Percentiles rank a stretch among this genome's conserved stretches.
Conservation (phyloP, 2,329 filamentous ascomycete species). For the Intubia oerlemansii region DNA sequence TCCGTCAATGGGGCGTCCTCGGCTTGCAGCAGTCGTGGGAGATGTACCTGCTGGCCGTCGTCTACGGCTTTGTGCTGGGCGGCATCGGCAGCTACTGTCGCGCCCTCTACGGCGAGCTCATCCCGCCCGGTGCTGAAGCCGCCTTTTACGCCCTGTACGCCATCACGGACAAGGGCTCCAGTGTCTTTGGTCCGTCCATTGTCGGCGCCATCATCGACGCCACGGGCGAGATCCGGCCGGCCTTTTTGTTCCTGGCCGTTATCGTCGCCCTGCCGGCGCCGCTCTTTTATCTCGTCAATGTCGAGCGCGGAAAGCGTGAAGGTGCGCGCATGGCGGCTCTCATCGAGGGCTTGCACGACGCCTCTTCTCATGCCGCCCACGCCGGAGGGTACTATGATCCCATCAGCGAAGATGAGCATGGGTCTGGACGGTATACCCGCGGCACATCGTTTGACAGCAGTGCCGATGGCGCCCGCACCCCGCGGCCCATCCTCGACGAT, state of each 20-base stretch:
- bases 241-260: conserved; percentile 77
- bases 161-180: conserved; percentile 92
- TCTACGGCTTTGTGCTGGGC: conserved; percentile 90
- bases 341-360: conserved; percentile 15
- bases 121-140: conserved; percentile 83
- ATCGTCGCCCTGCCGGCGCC: conserved; percentile 73
- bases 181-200: conserved; percentile 81
- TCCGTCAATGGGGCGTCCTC: conserved; percentile 51
- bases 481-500: neutral
- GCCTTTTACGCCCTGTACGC: conserved; percentile 94
- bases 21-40: conserved; percentile 92
- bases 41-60: conserved; percentile 78
- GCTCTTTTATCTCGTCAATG: conserved; percentile 66
- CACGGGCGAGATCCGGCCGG: conserved; percentile 59
- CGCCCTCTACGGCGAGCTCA: conserved; percentile 78
- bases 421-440: too few relatives aligned
- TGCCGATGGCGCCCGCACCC: neutral
- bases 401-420: too few relatives aligned
- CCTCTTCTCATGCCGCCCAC: too few relatives aligned
- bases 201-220: conserved; percentile 82
- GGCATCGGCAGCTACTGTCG: conserved; percentile 83
- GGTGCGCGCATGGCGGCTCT: conserved; percentile 40
- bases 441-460: too few relatives aligned
- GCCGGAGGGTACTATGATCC: too few relatives aligned
- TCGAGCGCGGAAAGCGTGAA: conserved; percentile 54